A percentile compares a stretch with the other conserved stretches of the same genome.
Evolutionary conservation across 768 basidiomycete genomes (phyloP).

Genomic region (Ramaria sp.): DNA sequence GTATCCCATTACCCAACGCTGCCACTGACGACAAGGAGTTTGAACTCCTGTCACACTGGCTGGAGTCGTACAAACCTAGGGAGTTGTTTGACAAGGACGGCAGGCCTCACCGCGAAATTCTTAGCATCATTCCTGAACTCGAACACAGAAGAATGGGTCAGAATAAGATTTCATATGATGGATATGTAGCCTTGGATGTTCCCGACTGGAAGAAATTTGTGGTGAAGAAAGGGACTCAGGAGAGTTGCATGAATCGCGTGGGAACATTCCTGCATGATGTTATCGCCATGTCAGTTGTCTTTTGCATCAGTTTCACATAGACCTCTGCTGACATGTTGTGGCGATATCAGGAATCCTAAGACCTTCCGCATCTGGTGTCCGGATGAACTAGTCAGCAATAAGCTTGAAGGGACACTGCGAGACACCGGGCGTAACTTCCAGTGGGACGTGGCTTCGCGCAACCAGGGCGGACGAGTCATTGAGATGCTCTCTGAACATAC

Average conservation of each 20-base stretch:
- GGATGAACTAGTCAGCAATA: slow-evolving; percentile 81
- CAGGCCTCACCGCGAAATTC: slow-evolving; percentile 41
- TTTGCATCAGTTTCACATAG: background rate
- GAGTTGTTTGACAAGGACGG: slow-evolving; percentile 57
- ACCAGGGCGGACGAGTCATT: slow-evolving; percentile 69
- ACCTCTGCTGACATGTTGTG: background rate
- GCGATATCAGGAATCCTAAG: slow-evolving; percentile 46
- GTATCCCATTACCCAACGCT: slow-evolving; percentile 74
- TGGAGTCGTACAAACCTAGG: slow-evolving; percentile 55
- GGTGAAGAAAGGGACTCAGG: slow-evolving; percentile 42
- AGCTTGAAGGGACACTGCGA: slow-evolving; percentile 73
- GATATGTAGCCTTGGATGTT: slow-evolving; percentile 47
- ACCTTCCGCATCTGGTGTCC: slow-evolving; percentile 87
- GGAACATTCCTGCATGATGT: slow-evolving; percentile 49
- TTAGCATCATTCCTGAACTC: slow-evolving; percentile 45
- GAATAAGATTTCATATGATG: slow-evolving; percentile 55
- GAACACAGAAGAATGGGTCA: slow-evolving; percentile 57
- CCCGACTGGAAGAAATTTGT: slow-evolving; percentile 55
- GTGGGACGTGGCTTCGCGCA: slow-evolving; percentile 65
- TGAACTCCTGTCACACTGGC: slow-evolving; percentile 55
- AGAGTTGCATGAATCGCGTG: slow-evolving; percentile 69
- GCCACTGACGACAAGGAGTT: slow-evolving; percentile 58
- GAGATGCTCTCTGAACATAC: slow-evolving; percentile 88
- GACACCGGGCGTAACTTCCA: slow-evolving; percentile 67
- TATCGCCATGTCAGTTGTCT: slow-evolving; percentile 35